A percentile compares a stretch with the other conserved stretches of the same genome.
Conservation (phyloP, 352 stramenopile species). For the Thalassiosira ordinaria region DNA sequence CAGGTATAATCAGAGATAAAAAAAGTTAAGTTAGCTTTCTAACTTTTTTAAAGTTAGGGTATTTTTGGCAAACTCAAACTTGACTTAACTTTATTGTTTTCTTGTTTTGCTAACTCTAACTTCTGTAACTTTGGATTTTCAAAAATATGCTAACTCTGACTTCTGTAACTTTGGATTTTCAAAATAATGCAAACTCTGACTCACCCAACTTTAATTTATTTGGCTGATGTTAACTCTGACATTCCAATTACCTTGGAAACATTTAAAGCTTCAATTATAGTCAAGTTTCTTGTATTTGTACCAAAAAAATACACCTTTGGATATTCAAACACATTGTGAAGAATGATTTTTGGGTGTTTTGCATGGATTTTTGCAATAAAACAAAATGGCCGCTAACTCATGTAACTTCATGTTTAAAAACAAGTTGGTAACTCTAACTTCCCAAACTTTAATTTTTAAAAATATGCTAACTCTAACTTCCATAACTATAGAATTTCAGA, state of each 20-base stretch:
- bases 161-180: neutral
- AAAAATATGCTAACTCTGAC: slow-evolving; percentile 13
- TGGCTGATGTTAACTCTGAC: too few species aligned
- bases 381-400: too few species aligned
- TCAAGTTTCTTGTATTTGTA: too few species aligned
- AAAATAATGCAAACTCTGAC: slow-evolving; percentile 13
- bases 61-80: neutral
- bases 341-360: too few species aligned
- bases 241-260: too few species aligned
- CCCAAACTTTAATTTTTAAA: slow-evolving; percentile 4
- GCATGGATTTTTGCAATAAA: too few species aligned
- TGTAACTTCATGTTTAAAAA: too few species aligned
- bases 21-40: neutral
- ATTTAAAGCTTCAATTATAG: too few species aligned
- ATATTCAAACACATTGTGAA: too few species aligned
- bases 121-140: neutral
- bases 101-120: neutral
- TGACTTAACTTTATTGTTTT: neutral
- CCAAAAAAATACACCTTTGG: too few species aligned
- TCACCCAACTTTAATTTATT: slow-evolving; percentile 14
- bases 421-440: slow-evolving; percentile 9
- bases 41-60: neutral
- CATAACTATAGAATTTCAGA: neutral
- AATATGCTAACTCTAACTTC: slow-evolving; percentile 10
- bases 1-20: too few species aligned